These are phyloP conservation scores for Apostasia shenzhenica DNA, from an alignment of 106 monocot species.

Conservation along the genomic window DNA sequence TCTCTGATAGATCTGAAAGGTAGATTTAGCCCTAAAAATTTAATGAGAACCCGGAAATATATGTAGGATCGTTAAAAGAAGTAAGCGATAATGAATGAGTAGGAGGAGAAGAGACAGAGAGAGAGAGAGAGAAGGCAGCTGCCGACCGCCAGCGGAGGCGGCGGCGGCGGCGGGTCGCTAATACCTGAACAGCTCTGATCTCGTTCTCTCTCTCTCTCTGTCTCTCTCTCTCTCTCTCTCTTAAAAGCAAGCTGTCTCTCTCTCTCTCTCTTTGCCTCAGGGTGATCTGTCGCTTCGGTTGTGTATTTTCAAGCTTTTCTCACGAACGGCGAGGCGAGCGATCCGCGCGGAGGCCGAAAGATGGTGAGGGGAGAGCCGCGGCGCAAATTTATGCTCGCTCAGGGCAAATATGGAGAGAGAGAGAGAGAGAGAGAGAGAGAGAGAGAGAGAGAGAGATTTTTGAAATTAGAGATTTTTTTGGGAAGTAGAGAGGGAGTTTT, in stretches of 20 bases:
- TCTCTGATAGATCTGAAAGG: too few species aligned
- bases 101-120: not conserved
- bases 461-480: too few species aligned
- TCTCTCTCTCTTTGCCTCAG: too few species aligned
- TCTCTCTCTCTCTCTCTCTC: not conserved
- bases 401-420: not conserved
- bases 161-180: not conserved
- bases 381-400: not conserved
- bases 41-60: too few species aligned
- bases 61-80: too few species aligned
- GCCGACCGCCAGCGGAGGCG: not conserved
- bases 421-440: not conserved
- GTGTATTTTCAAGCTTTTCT: not conserved
- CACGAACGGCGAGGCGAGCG: not conserved
- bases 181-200: not conserved
- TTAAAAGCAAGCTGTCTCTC: not conserved
- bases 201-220: not conserved
- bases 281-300: not conserved
- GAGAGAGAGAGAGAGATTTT: too few species aligned
- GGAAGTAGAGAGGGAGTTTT: too few species aligned
- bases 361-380: slow-evolving; percentile 1
- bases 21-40: too few species aligned
- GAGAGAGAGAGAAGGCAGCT: not conserved
- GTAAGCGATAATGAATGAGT: not conserved
- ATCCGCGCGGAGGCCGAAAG: slow-evolving; percentile 8